Evolutionary conservation across 805 yeast species (phyloP).

Genomic region (Torulaspora microellipsoides): DNA sequence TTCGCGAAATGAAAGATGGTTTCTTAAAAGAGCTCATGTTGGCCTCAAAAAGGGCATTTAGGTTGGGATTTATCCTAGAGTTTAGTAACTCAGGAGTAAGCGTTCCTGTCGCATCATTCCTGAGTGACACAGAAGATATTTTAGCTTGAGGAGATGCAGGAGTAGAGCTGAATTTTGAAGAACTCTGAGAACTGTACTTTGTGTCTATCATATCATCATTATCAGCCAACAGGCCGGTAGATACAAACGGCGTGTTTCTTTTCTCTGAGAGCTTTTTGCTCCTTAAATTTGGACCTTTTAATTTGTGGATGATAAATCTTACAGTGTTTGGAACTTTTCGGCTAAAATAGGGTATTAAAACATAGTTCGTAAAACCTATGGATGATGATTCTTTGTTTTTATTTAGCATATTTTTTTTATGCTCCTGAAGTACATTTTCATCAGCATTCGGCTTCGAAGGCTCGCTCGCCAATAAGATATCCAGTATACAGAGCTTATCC

Average conservation of each 20-base stretch:
- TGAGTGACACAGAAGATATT: constrained; percentile 2
- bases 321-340: constrained; percentile 45
- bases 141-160: constrained; percentile 12
- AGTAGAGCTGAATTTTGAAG: constrained; percentile 11
- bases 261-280: constrained; percentile 14
- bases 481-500: constrained; percentile 53
- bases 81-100: constrained; percentile 9
- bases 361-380: constrained; percentile 46
- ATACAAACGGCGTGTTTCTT: background rate
- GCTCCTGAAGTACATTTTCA: constrained; percentile 17
- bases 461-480: constrained; percentile 40
- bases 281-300: constrained; percentile 45
- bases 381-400: constrained; percentile 38
- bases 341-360: constrained; percentile 50
- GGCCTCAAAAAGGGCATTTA: constrained; percentile 24
- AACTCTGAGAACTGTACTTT: background rate
- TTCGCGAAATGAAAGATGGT: constrained; percentile 22
- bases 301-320: constrained; percentile 42
- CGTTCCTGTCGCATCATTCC: background rate
- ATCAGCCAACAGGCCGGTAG: background rate
- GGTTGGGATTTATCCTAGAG: constrained; percentile 24
- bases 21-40: constrained; percentile 13
- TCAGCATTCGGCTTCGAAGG: constrained; percentile 6
- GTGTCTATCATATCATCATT: background rate
- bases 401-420: constrained; percentile 23